Percentiles rank a stretch among this genome's conserved stretches.
Conservation (phyloP, 148 eudicot genomes). For the Cornus kousa region DNA sequence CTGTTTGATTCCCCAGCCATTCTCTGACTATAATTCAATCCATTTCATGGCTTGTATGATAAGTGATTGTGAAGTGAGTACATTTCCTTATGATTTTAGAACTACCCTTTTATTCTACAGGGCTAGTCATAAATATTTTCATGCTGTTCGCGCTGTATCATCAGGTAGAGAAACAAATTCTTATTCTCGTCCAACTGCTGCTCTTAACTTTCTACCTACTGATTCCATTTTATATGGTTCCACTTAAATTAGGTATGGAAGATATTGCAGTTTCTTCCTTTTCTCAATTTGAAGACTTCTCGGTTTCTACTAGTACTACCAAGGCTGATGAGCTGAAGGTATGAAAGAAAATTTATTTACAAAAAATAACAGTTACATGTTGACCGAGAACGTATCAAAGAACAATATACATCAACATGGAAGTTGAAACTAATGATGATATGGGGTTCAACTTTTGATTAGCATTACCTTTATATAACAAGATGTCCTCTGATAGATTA, state of each 20-base stretch:
- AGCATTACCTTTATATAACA: not conserved
- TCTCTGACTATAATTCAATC: not conserved
- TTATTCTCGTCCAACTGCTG: not conserved
- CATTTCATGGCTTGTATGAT: not conserved
- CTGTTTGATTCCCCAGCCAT: not conserved
- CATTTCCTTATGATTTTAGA: not conserved
- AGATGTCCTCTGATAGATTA: not conserved
- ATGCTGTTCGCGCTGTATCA: constrained; percentile 20
- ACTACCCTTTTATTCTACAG: constrained; percentile 11
- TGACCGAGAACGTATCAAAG: not conserved
- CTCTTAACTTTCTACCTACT: not conserved
- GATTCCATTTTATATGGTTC: not conserved
- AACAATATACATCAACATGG: not conserved
- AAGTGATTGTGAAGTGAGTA: not conserved
- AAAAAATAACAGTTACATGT: not conserved
- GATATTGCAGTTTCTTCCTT: constrained; percentile 17
- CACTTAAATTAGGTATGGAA: constrained; percentile 15
- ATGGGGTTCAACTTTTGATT: not conserved
- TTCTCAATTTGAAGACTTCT: constrained; percentile 26
- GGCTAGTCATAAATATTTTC: constrained; percentile 3
- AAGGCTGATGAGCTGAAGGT: constrained; percentile 34
- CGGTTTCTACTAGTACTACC: constrained; percentile 13
- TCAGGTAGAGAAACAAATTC: constrained; percentile 17
- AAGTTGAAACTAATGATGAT: not conserved
- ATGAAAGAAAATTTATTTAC: constrained; percentile 4